Conservation (phyloP, 2,329 filamentous ascomycete species). For the Trichoderma sp. region DNA sequence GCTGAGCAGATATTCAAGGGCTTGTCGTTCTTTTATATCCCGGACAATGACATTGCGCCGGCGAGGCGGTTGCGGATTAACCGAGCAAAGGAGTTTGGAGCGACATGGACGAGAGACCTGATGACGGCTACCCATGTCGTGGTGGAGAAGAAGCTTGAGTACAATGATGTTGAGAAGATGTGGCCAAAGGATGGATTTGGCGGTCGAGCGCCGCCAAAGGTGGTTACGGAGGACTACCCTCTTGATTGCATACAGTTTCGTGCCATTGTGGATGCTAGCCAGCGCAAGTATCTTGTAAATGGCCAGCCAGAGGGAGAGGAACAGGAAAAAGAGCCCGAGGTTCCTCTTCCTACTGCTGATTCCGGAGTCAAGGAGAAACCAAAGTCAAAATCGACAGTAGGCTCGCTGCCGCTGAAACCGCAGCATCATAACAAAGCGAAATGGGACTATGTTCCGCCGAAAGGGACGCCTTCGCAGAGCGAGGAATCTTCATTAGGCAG, state of each 20-base stretch:
- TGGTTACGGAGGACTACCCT: slow-evolving; percentile 71
- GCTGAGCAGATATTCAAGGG: slow-evolving; percentile 59
- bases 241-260: slow-evolving; percentile 66
- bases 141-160: slow-evolving; percentile 69
- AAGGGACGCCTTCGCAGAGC: slow-evolving; percentile 40
- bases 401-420: slow-evolving; percentile 53
- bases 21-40: slow-evolving; percentile 74
- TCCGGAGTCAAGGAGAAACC: not conserved
- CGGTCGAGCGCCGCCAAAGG: slow-evolving; percentile 36
- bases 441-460: slow-evolving; percentile 42
- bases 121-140: slow-evolving; percentile 72
- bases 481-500: slow-evolving; percentile 35
- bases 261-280: slow-evolving; percentile 58
- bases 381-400: slow-evolving; percentile 28
- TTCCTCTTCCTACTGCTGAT: not conserved
- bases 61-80: slow-evolving; percentile 70
- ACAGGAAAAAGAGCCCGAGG: not conserved
- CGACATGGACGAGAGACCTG: slow-evolving; percentile 65
- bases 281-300: slow-evolving; percentile 59
- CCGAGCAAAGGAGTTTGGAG: slow-evolving; percentile 75
- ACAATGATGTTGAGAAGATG: slow-evolving; percentile 61
- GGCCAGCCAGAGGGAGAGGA: slow-evolving; percentile 41
- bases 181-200: slow-evolving; percentile 25
- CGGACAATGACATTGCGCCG: slow-evolving; percentile 72
- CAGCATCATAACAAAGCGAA: slow-evolving; percentile 40